Evolutionary conservation across 768 basidiomycete genomes (phyloP).

Genomic region (Rhizopogon salebrosus): DNA sequence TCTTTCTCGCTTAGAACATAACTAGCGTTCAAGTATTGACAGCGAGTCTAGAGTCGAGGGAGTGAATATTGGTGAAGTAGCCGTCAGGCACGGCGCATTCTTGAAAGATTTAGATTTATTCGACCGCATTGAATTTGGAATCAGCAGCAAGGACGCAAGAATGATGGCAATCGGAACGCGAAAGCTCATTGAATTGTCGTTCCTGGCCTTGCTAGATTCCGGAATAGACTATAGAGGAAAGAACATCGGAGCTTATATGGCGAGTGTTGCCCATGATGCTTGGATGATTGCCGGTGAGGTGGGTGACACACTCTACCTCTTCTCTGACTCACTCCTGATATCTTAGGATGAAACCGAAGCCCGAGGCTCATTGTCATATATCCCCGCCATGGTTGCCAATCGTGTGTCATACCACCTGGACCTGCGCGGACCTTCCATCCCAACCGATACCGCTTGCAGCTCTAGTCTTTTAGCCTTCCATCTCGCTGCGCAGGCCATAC

Average conservation of each 20-base stretch:
- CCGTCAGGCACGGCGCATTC: conserved; percentile 9
- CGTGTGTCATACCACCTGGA: conserved; percentile 31
- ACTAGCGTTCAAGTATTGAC: neutral
- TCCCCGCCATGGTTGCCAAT: conserved; percentile 33
- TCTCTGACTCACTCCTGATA: neutral
- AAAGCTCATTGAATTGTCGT: conserved; percentile 33
- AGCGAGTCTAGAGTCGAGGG: neutral
- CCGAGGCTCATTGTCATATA: conserved; percentile 28
- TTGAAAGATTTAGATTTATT: conserved; percentile 28
- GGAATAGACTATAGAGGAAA: conserved; percentile 40
- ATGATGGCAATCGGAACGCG: conserved; percentile 29
- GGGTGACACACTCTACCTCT: neutral
- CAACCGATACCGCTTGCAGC: conserved; percentile 47
- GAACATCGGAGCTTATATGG: conserved; percentile 38
- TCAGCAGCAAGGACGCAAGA: conserved; percentile 25
- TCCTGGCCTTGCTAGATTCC: conserved; percentile 41
- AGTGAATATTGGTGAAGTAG: neutral
- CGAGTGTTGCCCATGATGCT: conserved; percentile 23
- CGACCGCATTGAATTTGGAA: conserved; percentile 30
- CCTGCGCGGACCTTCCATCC: conserved; percentile 42
- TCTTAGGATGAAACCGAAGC: conserved; percentile 28
- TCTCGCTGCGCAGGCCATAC: conserved; percentile 40
- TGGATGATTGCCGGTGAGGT: conserved; percentile 26
- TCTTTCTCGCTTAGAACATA: neutral
- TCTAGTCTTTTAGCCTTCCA: conserved; percentile 43